Base-by-base conservation (phyloP, 129 eudicot genomes). In the Sambucus nigra region DNA sequence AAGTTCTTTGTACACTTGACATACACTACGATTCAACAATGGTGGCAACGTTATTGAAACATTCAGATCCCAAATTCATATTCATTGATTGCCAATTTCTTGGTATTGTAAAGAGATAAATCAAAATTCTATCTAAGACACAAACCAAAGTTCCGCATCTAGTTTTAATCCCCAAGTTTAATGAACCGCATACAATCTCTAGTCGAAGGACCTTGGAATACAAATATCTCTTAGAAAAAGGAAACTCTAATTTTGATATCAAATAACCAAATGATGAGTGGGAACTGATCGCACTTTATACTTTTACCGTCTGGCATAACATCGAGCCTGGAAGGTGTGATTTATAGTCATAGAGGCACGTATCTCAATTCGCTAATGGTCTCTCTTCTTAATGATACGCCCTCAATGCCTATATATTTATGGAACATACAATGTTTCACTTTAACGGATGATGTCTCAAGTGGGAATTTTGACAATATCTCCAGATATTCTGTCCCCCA, bases 401-500 rank as follows among this genome's bases (percentile, higher is more conserved):
- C 74, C 13, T 72, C 68, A 1, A 77, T 67, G 67, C 80, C 94
- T 5, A 83, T 83, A 24, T 83, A 78, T 63, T 17, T 83, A 4
- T 83, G 94, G 94, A 68, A 87, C 0, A 73, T 83, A 1, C 83
- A 83, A 83, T 83, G 94, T 83, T 83, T 67, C 94, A 79, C 51
- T 75, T 83, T 67, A 83, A 83, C 50, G 94, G 94, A 5, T 83
- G 94, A 87, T 70, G 80, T 14, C 75, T 75, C 73, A 72, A 83
- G 11, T 83, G 94, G 94, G 94, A 79, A 78, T 70, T 75, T 71
- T 44, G 31, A 24, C 5, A 57, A 54, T 33, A 83, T 83, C 9
- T 24, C 67, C 4, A 14, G 25, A 10, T 83, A 83, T 46, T 62
- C 57, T 3, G 94, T 83, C 60, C 75, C 87, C 0, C 94, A 83